Evolutionary conservation across 805 yeast species (phyloP), one percentile per base, ranked within the genome.

Genomic region (Jamesozyma spencerorum): DNA sequence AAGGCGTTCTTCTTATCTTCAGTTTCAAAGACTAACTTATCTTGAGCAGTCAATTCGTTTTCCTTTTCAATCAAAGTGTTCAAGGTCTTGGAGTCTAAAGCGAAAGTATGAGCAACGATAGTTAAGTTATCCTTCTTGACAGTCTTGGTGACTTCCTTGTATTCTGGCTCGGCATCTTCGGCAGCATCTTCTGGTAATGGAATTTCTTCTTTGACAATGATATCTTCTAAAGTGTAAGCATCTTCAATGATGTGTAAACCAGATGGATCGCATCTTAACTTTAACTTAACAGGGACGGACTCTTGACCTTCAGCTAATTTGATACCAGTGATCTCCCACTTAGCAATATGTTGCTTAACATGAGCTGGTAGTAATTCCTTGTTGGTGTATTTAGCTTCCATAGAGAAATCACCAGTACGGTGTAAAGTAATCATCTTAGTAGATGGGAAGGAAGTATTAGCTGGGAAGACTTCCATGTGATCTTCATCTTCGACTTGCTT

Each of bases 1-100:
- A 92, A 75, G 50, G 95, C 92, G 66, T 92, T 92, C 82, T 92
- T 92, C 69, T 87, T 86, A 71, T 92, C 97, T 74, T 92, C 97
- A 51, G 97, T 92, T 71, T 92, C 97, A 52, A 94, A 94, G 51
- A 92, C 97, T 56, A 90, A 80, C 73, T 88, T 92, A 69, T 92
- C 99, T 61, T 81, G 87, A 63, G 86, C 77, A 50, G 77, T 73
- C 80, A 92, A 70, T 64, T 81, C 74, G 60, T 77, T 77, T 74
- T 92, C 99, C 65, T 71, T 70, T 75, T 92, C 97, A 47, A 82
- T 74, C 51, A 71, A 74, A 41, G 66, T 69, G 55, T 79, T 71
- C 65, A 85, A 74, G 40, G 58, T 66, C 20, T 64, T 63, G 47
- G 69, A 71, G 47, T 81, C 64, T 55, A 83, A 73, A 38, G 85